Evolutionary conservation across 305 asterid genomes (phyloP).

Genomic region (Euphrasia arctica): DNA sequence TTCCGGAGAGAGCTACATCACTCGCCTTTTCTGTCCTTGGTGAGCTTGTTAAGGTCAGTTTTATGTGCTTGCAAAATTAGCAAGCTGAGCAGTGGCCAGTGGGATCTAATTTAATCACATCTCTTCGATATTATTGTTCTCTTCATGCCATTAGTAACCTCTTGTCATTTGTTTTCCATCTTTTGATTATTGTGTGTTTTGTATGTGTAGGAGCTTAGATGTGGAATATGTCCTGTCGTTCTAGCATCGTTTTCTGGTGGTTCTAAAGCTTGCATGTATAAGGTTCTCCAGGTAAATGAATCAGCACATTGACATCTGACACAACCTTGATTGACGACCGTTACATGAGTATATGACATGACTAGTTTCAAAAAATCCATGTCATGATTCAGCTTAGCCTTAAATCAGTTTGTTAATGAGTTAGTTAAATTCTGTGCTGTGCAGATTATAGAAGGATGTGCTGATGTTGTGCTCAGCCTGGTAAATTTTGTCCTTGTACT

Average conservation of each 20-base stretch:
- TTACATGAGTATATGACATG: slow-evolving; percentile 3
- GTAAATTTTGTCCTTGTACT: slow-evolving; percentile 34
- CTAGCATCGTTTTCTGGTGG: slow-evolving; percentile 78
- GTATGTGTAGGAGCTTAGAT: slow-evolving; percentile 58
- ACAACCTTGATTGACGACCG: slow-evolving; percentile 11
- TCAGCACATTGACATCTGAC: slow-evolving; percentile 1
- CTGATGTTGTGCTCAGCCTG: slow-evolving; percentile 70
- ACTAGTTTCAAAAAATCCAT: slow-evolving; percentile 5
- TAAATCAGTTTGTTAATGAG: slow-evolving; percentile 14
- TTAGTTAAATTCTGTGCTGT: slow-evolving; percentile 11
- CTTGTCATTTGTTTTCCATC: neutral
- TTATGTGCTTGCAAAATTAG: neutral
- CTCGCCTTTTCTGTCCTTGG: slow-evolving; percentile 62
- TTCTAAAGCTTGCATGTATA: slow-evolving; percentile 92
- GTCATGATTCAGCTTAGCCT: neutral
- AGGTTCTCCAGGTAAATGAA: slow-evolving; percentile 71
- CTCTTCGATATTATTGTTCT: slow-evolving; percentile 12
- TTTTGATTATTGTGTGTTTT: slow-evolving; percentile 22
- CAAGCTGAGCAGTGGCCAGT: neutral
- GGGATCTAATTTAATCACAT: neutral
- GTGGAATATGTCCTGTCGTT: slow-evolving; percentile 69
- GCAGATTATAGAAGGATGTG: slow-evolving; percentile 81
- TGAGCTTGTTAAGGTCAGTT: slow-evolving; percentile 70
- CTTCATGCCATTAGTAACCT: slow-evolving; percentile 7
- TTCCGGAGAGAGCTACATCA: slow-evolving; percentile 82